These are phyloP conservation scores for Xylaria hypoxylon DNA, from an alignment of 2,329 filamentous ascomycete genomes.

Conservation along the genomic window DNA sequence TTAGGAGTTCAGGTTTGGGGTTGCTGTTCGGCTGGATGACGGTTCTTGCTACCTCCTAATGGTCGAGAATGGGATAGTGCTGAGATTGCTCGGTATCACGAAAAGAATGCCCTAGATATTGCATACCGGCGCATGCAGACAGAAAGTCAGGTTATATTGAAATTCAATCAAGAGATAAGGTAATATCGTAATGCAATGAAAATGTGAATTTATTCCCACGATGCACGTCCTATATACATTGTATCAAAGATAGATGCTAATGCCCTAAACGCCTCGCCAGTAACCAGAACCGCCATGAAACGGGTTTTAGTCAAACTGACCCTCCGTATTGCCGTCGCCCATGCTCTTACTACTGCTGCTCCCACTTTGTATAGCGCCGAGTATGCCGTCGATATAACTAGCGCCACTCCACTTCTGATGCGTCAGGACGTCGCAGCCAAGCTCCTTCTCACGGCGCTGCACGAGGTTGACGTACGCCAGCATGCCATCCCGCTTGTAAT, in stretches of 20 bases:
- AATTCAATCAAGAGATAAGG: not conserved
- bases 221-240: slow-evolving; percentile 15
- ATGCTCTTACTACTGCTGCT: slow-evolving; percentile 90
- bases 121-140: no score
- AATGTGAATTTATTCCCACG: not conserved
- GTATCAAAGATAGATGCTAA: slow-evolving; percentile 13
- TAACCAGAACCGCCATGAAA: not conserved
- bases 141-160: no score
- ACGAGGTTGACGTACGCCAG: slow-evolving; percentile 95
- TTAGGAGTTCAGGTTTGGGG: slow-evolving; percentile 29
- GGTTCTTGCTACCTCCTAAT: slow-evolving; percentile 6
- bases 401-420: slow-evolving; percentile 87
- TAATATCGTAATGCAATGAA: not conserved
- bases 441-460: slow-evolving; percentile 88
- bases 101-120: no score
- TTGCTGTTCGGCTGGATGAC: not conserved
- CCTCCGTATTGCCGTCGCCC: slow-evolving; percentile 94
- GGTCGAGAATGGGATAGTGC: not conserved
- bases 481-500: slow-evolving; percentile 94
- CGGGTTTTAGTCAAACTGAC: slow-evolving; percentile 61
- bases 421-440: slow-evolving; percentile 90
- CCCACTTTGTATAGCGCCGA: slow-evolving; percentile 91
- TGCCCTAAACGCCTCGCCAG: slow-evolving; percentile 22
- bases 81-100: not conserved
- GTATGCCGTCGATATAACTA: slow-evolving; percentile 84